Evolutionary conservation across 2,329 filamentous ascomycete species (phyloP), one percentile per base, ranked within the genome.

Genomic region (Acrocalymma vagum): DNA sequence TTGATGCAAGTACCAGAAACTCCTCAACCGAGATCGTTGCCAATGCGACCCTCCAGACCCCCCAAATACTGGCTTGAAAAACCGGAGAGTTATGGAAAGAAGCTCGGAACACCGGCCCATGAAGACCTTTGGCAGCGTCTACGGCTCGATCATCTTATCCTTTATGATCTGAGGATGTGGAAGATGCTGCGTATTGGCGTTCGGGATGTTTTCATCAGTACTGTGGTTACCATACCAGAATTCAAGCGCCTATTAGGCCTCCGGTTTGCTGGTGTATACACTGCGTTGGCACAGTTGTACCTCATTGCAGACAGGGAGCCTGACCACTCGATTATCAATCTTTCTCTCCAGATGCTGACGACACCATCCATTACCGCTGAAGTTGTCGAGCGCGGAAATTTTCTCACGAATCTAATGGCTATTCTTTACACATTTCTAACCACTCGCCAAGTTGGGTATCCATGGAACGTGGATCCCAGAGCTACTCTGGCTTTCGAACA

Each of bases 351-450:
- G 65, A 95, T 99, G 83, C 77, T 99, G 48, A 99, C 94, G 0
- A 96, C 94, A 0, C 92, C 94, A 2, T 95, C 93, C 0, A 97
- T 99, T 53, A 97, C 93, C 0, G 88, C 91, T 29, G 95, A 99
- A 71, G 88, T 97, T 33, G 90, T 99, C 7, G 89, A 96, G 60
- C 83, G 91, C 29, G 93, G 92, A 18, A 99, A 99, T 68, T 99
- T 99, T 63, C 77, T 99, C 52, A 96, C 91, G 7, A 96, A 90
- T 55, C 79, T 99, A 25, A 88, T 97, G 81, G 91, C 94, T 10
- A 99, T 99, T 48, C 77, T 99, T 1, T 99, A 97, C 70, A 97
- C 95, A 0, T 99, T 99, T 73, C 74, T 99, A 25, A 99, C 94
- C 0, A 96, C 91, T 5, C 82, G 95, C 35, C 94, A 99, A 76